Percentiles rank a stretch among this genome's conserved stretches.
These are phyloP conservation scores for Zygosaccharomyces pseudobailii DNA, from an alignment of 1,139 yeast genomes.

Conservation along the genomic window DNA sequence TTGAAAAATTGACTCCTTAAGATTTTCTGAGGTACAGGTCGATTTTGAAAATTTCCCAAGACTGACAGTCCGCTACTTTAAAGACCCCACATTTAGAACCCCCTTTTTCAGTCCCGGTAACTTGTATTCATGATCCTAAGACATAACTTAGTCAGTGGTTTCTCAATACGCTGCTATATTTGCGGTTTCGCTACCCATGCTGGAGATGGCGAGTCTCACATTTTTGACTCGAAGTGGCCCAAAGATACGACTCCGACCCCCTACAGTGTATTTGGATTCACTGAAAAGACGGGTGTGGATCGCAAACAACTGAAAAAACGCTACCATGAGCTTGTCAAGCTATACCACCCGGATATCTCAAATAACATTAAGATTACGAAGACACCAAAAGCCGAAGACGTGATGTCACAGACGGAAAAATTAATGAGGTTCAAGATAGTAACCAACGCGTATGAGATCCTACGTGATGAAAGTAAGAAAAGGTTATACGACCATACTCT, in stretches of 20 bases:
- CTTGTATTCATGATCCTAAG: background rate
- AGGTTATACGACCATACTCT: conserved; percentile 43
- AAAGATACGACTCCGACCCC: conserved; percentile 57
- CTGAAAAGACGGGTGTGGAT: conserved; percentile 28
- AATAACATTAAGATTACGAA: conserved; percentile 31
- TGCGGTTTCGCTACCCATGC: background rate
- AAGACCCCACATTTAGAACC: background rate
- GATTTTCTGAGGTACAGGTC: too few species aligned
- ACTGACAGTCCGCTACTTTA: background rate
- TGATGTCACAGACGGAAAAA: conserved; percentile 40
- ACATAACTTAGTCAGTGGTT: background rate
- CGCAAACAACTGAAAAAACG: conserved; percentile 44
- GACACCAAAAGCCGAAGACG: conserved; percentile 14
- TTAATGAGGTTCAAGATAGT: conserved; percentile 62
- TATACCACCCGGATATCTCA: conserved; percentile 81
- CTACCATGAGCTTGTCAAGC: conserved; percentile 64
- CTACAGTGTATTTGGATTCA: conserved; percentile 61
- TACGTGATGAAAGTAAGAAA: conserved; percentile 52
- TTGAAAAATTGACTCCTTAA: too few species aligned
- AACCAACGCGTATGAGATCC: conserved; percentile 67
- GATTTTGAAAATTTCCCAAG: too few species aligned
- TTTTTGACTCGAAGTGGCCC: conserved; percentile 50
- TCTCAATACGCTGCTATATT: background rate
- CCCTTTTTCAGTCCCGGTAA: background rate
- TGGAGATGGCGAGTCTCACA: conserved; percentile 2